phyloP scores from a whole-genome alignment of 331 rosid species.

The Pyracantha coccinea region DNA sequence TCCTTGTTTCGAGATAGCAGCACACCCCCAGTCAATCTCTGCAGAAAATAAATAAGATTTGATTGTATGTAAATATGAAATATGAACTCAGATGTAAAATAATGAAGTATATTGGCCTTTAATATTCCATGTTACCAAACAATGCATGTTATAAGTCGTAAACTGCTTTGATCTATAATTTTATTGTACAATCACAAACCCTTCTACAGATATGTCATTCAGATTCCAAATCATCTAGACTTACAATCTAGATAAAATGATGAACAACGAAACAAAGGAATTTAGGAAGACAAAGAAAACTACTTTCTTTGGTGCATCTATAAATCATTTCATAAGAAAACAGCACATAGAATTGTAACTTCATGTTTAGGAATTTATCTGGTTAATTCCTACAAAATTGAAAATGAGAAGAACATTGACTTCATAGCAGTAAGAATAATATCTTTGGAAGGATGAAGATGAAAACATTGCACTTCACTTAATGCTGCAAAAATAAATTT shows the following conservation, averaged over 20 bases:
- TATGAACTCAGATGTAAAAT: neutral
- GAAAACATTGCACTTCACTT: neutral
- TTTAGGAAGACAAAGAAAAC: neutral
- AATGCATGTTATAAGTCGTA: neutral
- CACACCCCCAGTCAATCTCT: conserved; percentile 89
- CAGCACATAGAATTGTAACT: neutral
- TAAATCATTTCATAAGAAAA: neutral
- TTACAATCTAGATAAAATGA: neutral
- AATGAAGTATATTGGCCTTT: neutral
- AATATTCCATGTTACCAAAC: conserved; percentile 8
- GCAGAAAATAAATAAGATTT: conserved; percentile 22
- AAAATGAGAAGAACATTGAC: neutral
- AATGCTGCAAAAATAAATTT: neutral
- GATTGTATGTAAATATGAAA: neutral
- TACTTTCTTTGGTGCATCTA: neutral
- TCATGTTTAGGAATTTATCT: neutral
- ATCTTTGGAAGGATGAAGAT: neutral
- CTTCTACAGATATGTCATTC: neutral
- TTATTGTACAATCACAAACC: neutral
- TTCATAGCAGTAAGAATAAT: neutral
- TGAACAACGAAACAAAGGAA: neutral
- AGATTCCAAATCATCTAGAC: neutral
- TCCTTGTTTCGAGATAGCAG: conserved; percentile 92
- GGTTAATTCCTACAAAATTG: neutral
- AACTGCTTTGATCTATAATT: neutral